Evolutionary conservation across 805 yeast species (phyloP).

Genomic region (Hanseniaspora clermontiae): DNA sequence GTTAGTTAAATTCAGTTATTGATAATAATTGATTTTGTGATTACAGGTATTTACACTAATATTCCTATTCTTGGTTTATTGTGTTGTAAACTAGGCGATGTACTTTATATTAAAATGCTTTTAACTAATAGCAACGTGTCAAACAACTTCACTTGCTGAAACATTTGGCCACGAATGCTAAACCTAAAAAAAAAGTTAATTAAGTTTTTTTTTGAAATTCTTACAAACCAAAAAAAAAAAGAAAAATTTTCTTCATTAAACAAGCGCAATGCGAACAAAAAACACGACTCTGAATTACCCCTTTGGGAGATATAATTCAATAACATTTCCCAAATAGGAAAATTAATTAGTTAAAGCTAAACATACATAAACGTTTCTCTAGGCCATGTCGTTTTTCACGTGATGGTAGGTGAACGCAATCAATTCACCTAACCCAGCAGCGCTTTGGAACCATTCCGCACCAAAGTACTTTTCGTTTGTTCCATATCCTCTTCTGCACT

Average conservation of each 20-base stretch:
- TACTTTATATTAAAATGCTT: background rate
- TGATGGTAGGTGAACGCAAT: slow-evolving; percentile 4
- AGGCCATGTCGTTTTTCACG: slow-evolving; percentile 9
- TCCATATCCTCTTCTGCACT: slow-evolving; percentile 13
- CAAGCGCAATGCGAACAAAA: background rate
- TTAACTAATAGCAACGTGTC: no score
- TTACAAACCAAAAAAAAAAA: background rate
- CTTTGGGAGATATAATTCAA: slow-evolving; percentile 5
- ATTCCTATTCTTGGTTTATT: background rate
- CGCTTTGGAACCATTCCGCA: slow-evolving; percentile 7
- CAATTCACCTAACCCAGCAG: slow-evolving; percentile 2
- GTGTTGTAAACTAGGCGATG: no score
- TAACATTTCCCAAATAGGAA: background rate
- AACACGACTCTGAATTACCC: background rate
- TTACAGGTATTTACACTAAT: background rate
- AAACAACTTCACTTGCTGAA: background rate
- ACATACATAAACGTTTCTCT: background rate
- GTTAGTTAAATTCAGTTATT: background rate
- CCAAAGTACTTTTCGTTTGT: slow-evolving; percentile 6
- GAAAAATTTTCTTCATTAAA: background rate
- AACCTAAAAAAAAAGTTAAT: no score
- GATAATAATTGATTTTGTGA: background rate
- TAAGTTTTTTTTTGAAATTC: no score
- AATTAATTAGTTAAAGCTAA: background rate
- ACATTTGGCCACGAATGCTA: background rate